A percentile compares a stretch with the other conserved stretches of the same genome.
These are phyloP conservation scores for Neltuma alba DNA, from an alignment of 306 rosid species.

Conservation along the genomic window DNA sequence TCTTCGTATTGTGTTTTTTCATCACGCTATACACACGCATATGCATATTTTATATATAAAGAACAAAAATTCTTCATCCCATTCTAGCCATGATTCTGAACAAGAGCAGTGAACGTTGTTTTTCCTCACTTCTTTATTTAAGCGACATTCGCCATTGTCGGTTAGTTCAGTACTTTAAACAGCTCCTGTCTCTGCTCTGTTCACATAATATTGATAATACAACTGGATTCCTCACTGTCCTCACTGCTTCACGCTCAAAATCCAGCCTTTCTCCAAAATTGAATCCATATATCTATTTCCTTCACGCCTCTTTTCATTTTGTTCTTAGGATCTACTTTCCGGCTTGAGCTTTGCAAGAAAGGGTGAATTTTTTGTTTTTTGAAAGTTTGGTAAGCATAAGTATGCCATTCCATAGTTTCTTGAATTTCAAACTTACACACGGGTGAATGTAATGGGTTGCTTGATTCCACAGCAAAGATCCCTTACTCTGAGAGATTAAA, in stretches of 20 bases:
- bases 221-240: constrained; percentile 33
- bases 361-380: not conserved
- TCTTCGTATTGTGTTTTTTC: constrained; percentile 13
- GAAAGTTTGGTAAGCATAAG: not conserved
- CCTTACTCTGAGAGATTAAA: not conserved
- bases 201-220: constrained; percentile 41
- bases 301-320: not conserved
- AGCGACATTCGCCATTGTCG: constrained; percentile 58
- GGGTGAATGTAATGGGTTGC: constrained; percentile 8
- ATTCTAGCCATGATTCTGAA: constrained; percentile 1
- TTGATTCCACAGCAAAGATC: constrained; percentile 22
- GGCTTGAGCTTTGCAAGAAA: not conserved
- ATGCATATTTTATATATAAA: too few relatives aligned
- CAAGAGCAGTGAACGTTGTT: constrained; percentile 1
- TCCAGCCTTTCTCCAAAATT: not conserved
- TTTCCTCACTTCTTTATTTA: constrained; percentile 30
- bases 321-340: not conserved
- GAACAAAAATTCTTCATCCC: not conserved
- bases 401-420: not conserved
- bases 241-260: constrained; percentile 11
- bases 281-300: constrained; percentile 15
- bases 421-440: not conserved
- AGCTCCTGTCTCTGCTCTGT: constrained; percentile 35
- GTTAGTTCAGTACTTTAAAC: constrained; percentile 32
- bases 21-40: too few relatives aligned